phyloP scores from a whole-genome alignment of 2,329 filamentous ascomycete species.

The Microsporum ferrugineum region DNA sequence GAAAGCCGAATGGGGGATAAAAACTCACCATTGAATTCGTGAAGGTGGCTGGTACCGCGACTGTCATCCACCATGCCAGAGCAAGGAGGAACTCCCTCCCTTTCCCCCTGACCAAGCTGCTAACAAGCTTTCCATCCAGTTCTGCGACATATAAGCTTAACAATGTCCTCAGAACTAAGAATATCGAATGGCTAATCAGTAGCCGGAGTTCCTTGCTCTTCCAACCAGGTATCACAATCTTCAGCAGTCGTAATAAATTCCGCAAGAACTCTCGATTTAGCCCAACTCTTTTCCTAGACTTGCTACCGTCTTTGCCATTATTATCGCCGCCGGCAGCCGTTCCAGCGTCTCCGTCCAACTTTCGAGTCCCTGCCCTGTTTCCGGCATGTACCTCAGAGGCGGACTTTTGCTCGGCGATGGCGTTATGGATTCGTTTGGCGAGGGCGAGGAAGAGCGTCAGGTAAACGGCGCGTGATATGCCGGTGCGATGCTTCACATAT shows the following conservation, averaged over 20 bases:
- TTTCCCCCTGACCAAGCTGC: slow-evolving; percentile 79
- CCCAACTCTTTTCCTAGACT: slow-evolving; percentile 65
- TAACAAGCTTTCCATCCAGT: slow-evolving; percentile 87
- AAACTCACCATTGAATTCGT: slow-evolving; percentile 88
- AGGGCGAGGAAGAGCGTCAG: slow-evolving; percentile 69
- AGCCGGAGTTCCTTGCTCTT: slow-evolving; percentile 76
- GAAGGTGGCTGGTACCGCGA: slow-evolving; percentile 90
- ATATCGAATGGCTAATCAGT: slow-evolving; percentile 82
- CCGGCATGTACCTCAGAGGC: slow-evolving; percentile 59
- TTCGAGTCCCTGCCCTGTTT: slow-evolving; percentile 39
- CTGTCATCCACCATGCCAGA: slow-evolving; percentile 96
- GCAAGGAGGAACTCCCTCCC: slow-evolving; percentile 80
- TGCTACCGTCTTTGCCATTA: slow-evolving; percentile 20
- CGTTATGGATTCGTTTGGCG: slow-evolving; percentile 77
- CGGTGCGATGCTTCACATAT: slow-evolving; percentile 68
- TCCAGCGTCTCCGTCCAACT: slow-evolving; percentile 13
- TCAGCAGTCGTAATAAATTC: slow-evolving; percentile 63
- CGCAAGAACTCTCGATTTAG: slow-evolving; percentile 79
- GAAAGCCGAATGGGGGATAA: not conserved
- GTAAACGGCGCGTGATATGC: slow-evolving; percentile 74
- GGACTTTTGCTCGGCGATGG: slow-evolving; percentile 85
- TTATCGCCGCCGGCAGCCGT: slow-evolving; percentile 17
- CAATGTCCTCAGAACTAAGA: slow-evolving; percentile 77
- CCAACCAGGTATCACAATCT: slow-evolving; percentile 84
- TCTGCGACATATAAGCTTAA: slow-evolving; percentile 94